Conservation (phyloP, 1,284 basidiomycete species). For the Tetrapyrgos nigripes region DNA sequence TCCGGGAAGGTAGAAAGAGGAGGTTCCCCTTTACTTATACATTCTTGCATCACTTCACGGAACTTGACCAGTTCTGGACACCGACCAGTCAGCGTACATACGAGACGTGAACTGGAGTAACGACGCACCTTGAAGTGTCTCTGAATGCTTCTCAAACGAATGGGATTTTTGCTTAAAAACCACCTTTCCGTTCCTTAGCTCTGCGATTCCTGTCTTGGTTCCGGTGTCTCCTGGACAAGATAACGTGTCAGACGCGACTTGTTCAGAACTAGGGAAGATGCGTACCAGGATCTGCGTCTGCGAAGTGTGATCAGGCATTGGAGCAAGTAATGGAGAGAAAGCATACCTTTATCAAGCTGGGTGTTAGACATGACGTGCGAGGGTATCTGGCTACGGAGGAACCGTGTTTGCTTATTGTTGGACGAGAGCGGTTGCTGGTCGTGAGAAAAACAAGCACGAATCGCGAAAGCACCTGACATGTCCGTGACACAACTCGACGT, state of each 20-base stretch:
- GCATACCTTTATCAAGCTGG: constrained; percentile 44
- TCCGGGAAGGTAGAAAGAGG: constrained; percentile 66
- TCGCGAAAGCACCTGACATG: constrained; percentile 46
- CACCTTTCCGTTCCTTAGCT: constrained; percentile 79
- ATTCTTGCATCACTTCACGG: constrained; percentile 67
- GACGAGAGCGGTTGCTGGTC: constrained; percentile 20
- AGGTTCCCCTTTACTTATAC: constrained; percentile 48
- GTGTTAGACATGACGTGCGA: constrained; percentile 43
- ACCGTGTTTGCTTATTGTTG: too few species aligned
- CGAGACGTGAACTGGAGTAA: neutral
- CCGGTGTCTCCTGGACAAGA: constrained; percentile 36
- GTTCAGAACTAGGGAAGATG: neutral
- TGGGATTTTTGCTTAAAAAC: constrained; percentile 80
- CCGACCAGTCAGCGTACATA: constrained; percentile 39
- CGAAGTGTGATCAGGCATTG: neutral
- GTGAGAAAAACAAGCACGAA: constrained; percentile 34
- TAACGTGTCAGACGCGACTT: constrained; percentile 8
- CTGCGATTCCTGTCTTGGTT: constrained; percentile 53
- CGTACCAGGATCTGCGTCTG: constrained; percentile 9
- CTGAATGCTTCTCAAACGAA: constrained; percentile 77
- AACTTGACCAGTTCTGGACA: constrained; percentile 78
- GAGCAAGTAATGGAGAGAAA: neutral
- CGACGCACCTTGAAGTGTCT: constrained; percentile 79
- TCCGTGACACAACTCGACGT: constrained; percentile 38
- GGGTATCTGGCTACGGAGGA: too few species aligned